Evolutionary conservation across 768 basidiomycete species (phyloP).

Genomic region (Mycena sanguinolenta): DNA sequence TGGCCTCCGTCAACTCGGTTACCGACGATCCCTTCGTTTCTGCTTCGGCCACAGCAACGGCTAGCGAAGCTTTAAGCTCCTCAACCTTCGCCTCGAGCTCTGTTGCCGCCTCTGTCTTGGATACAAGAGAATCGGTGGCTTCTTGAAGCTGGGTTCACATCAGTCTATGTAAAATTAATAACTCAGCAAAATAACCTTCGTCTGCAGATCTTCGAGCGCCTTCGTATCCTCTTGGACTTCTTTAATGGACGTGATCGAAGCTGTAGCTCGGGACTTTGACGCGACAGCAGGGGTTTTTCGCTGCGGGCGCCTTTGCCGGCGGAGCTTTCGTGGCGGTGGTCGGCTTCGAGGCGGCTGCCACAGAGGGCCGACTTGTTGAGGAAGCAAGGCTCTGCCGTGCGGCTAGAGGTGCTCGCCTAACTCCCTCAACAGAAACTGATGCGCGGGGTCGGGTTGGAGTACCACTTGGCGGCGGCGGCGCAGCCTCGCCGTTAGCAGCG

Average conservation of each 20-base stretch:
- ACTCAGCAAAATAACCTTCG: slow-evolving; percentile 59
- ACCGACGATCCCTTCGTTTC: slow-evolving; percentile 59
- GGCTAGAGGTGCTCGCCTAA: slow-evolving; percentile 62
- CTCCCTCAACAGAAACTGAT: slow-evolving; percentile 70
- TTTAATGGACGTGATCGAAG: slow-evolving; percentile 81
- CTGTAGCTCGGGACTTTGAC: slow-evolving; percentile 59
- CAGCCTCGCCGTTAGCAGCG: slow-evolving; percentile 60
- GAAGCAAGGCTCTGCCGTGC: slow-evolving; percentile 59
- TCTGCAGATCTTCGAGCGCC: slow-evolving; percentile 68
- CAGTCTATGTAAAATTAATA: slow-evolving; percentile 12
- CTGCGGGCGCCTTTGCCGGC: slow-evolving; percentile 43
- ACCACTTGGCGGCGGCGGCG: slow-evolving; percentile 38
- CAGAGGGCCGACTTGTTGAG: slow-evolving; percentile 47
- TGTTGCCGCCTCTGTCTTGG: slow-evolving; percentile 64
- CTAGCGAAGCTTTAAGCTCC: slow-evolving; percentile 64
- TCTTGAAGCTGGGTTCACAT: slow-evolving; percentile 66
- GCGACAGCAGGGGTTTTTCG: slow-evolving; percentile 53
- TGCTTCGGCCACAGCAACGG: slow-evolving; percentile 59
- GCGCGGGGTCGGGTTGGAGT: slow-evolving; percentile 70
- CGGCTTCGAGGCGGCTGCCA: slow-evolving; percentile 48
- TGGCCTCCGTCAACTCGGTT: slow-evolving; percentile 65
- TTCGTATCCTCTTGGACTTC: slow-evolving; percentile 77
- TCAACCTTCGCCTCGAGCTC: slow-evolving; percentile 68
- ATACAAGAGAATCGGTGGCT: slow-evolving; percentile 63
- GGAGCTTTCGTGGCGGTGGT: slow-evolving; percentile 26